These are phyloP conservation scores for Aphanomyces astaci DNA, from an alignment of 352 stramenopile genomes.

Conservation along the genomic window DNA sequence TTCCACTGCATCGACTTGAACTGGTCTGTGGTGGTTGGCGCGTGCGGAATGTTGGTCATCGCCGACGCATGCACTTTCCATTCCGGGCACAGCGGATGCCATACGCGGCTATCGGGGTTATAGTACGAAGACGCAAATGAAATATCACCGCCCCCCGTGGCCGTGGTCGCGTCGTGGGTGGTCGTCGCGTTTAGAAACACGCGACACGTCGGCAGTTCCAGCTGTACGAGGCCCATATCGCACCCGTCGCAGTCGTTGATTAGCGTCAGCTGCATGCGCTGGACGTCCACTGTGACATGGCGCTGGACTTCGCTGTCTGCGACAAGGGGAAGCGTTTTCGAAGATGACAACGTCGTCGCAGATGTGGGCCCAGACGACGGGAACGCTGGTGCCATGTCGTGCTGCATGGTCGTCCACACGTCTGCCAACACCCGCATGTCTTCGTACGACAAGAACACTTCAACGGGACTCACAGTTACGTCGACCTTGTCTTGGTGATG, in stretches of 20 bases:
- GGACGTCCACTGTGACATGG: slow-evolving; percentile 68
- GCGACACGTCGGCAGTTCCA: slow-evolving; percentile 61
- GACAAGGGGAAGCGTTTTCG: not conserved
- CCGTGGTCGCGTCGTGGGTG: slow-evolving; percentile 28
- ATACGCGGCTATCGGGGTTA: slow-evolving; percentile 70
- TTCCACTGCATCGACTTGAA: slow-evolving; percentile 59
- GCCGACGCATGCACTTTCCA: slow-evolving; percentile 64
- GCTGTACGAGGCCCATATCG: slow-evolving; percentile 75
- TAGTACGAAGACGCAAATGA: slow-evolving; percentile 68
- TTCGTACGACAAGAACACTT: slow-evolving; percentile 77
- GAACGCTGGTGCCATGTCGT: slow-evolving; percentile 25
- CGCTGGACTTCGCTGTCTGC: slow-evolving; percentile 46
- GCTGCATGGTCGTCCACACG: slow-evolving; percentile 28
- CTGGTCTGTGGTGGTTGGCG: not conserved
- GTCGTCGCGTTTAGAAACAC: slow-evolving; percentile 71
- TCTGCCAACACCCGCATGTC: slow-evolving; percentile 47
- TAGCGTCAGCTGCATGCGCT: slow-evolving; percentile 55
- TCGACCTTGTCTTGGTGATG: slow-evolving; percentile 70
- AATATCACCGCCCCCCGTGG: slow-evolving; percentile 54
- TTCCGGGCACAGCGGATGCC: slow-evolving; percentile 74
- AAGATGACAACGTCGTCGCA: not conserved
- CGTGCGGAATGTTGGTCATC: slow-evolving; percentile 9
- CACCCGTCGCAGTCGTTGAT: slow-evolving; percentile 83
- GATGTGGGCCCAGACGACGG: slow-evolving; percentile 15
- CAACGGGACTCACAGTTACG: slow-evolving; percentile 61